Percentiles rank a stretch among this genome's conserved stretches.
These are phyloP conservation scores for Capsella rubella DNA, from an alignment of 441 rosid species.

Conservation along the genomic window DNA sequence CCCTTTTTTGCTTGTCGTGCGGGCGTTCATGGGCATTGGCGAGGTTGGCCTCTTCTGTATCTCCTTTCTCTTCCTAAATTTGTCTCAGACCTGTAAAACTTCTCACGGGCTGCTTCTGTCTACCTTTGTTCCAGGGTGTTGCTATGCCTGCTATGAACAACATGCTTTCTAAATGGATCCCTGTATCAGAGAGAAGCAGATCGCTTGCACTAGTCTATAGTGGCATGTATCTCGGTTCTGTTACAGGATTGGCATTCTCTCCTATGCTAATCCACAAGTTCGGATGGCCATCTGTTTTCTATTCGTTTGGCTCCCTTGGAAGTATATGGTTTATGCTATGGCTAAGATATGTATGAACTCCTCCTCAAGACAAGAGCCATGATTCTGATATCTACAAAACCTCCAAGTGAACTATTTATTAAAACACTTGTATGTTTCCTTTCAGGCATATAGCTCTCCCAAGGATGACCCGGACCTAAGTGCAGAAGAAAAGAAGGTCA, in stretches of 20 bases:
- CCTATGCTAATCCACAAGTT: slow-evolving; percentile 84
- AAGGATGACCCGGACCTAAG: slow-evolving; percentile 81
- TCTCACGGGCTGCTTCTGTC: slow-evolving; percentile 37
- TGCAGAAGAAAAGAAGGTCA: slow-evolving; percentile 67
- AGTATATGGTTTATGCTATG: slow-evolving; percentile 91
- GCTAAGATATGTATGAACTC: slow-evolving; percentile 65
- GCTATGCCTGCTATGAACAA: slow-evolving; percentile 99
- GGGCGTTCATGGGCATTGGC: slow-evolving; percentile 99
- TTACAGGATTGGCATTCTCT: slow-evolving; percentile 86
- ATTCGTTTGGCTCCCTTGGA: slow-evolving; percentile 93
- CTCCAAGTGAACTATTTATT: slow-evolving; percentile 12
- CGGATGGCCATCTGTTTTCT: slow-evolving; percentile 99
- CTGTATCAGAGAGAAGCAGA: slow-evolving; percentile 98
- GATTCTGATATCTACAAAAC: slow-evolving; percentile 27
- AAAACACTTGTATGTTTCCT: slow-evolving; percentile 38
- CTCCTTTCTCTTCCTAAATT: slow-evolving; percentile 5
- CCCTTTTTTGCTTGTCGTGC: slow-evolving; percentile 85
- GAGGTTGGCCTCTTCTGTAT: slow-evolving; percentile 63
- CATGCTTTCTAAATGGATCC: slow-evolving; percentile 96
- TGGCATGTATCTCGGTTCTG: slow-evolving; percentile 99
- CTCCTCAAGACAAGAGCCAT: slow-evolving; percentile 24
- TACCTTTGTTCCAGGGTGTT: slow-evolving; percentile 76
- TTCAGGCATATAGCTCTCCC: slow-evolving; percentile 92
- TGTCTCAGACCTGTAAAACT: slow-evolving; percentile 14
- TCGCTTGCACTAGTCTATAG: slow-evolving; percentile 94